Evolutionary conservation across 2,329 filamentous ascomycete genomes (phyloP).

Genomic region (Trichoderma pleuroti): DNA sequence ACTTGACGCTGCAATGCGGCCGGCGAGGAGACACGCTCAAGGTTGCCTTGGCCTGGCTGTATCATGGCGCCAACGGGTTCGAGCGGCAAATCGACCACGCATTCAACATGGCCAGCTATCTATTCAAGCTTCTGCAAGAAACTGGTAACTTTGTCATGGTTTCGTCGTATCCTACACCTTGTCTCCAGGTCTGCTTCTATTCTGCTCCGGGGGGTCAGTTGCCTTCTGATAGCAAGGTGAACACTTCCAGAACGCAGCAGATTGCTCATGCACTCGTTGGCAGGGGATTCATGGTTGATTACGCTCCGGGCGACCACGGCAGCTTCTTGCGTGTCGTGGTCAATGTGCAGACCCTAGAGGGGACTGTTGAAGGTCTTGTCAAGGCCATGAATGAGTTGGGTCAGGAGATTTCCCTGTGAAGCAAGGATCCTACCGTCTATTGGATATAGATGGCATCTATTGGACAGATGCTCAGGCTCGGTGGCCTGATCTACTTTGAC

Average conservation of each 20-base stretch:
- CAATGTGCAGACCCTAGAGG: conserved; percentile 51
- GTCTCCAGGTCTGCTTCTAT: conserved; percentile 94
- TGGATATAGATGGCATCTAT: neutral
- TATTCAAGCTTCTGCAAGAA: conserved; percentile 58
- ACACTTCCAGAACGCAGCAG: conserved; percentile 47
- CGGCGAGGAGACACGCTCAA: conserved; percentile 82
- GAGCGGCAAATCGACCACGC: conserved; percentile 65
- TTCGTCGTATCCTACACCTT: conserved; percentile 73
- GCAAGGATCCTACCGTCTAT: too few species aligned
- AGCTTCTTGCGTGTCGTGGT: conserved; percentile 60
- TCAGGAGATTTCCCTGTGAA: conserved; percentile 20
- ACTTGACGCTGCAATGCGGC: conserved; percentile 90
- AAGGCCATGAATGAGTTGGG: conserved; percentile 51
- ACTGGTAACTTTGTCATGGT: conserved; percentile 66
- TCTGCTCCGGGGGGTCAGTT: conserved; percentile 59
- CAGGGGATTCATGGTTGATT: conserved; percentile 59
- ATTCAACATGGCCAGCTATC: conserved; percentile 65
- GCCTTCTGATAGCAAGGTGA: conserved; percentile 39
- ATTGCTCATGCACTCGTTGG: conserved; percentile 48
- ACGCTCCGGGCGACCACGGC: conserved; percentile 54
- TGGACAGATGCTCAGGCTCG: neutral
- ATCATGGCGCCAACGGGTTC: conserved; percentile 78
- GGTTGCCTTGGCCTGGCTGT: conserved; percentile 82
- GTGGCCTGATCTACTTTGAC: neutral
- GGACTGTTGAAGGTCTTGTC: conserved; percentile 52